Conservation (phyloP, 169 alveolate species). For the Cyclospora cayetanensis region DNA sequence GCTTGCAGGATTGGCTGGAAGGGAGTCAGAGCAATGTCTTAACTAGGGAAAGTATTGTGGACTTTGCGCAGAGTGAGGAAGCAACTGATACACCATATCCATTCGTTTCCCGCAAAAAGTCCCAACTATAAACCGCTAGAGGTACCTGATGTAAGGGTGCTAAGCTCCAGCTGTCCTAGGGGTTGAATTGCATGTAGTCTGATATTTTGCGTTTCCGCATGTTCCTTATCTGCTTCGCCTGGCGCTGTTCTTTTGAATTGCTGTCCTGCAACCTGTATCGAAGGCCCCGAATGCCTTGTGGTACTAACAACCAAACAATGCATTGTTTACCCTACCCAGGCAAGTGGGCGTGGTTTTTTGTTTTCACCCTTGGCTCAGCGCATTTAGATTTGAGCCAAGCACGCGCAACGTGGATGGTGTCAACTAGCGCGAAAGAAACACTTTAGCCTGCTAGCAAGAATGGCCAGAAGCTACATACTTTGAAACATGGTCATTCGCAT, state of each 20-base stretch:
- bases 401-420: too few relatives aligned
- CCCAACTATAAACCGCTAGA: not conserved
- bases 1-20: not conserved
- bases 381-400: too few relatives aligned
- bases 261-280: too few relatives aligned
- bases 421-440: too few relatives aligned
- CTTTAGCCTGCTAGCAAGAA: too few relatives aligned
- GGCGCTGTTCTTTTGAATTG: too few relatives aligned
- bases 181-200: not conserved
- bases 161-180: not conserved
- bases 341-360: not conserved
- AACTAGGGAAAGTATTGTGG: not conserved
- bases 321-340: not conserved
- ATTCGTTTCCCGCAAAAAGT: not conserved
- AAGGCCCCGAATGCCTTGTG: conserved; percentile 23
- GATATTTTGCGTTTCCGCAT: too few relatives aligned
- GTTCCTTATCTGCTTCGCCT: too few relatives aligned
- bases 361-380: too few relatives aligned
- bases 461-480: too few relatives aligned
- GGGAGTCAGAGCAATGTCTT: not conserved
- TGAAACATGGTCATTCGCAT: too few relatives aligned
- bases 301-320: not conserved
- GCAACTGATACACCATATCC: not conserved
- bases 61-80: not conserved
- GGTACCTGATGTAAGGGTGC: too few relatives aligned